phyloP scores from a whole-genome alignment of 2,329 filamentous ascomycete species.

The Chaetomium olivaceum region DNA sequence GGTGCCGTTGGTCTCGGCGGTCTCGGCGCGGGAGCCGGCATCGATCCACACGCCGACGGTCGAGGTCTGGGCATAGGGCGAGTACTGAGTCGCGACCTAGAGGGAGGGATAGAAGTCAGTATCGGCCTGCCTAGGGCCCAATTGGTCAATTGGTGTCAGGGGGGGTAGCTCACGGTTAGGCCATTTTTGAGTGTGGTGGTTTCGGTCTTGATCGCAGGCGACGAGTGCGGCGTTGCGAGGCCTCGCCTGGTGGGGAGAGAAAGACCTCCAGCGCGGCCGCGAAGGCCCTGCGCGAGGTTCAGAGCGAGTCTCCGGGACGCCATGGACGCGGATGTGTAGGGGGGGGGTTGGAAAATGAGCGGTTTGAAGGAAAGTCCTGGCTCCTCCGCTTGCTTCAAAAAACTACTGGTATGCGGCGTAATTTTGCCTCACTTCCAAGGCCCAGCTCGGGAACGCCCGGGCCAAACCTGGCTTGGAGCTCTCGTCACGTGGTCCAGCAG shows the following conservation, averaged over 20 bases:
- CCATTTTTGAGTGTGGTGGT: slow-evolving; percentile 96
- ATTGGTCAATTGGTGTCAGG: slow-evolving; percentile 40
- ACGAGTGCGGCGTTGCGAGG: slow-evolving; percentile 79
- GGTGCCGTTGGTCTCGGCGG: slow-evolving; percentile 96
- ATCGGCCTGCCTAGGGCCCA: slow-evolving; percentile 32
- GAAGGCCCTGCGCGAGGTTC: slow-evolving; percentile 87
- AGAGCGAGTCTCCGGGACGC: slow-evolving; percentile 96
- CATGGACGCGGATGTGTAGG: slow-evolving; percentile 65
- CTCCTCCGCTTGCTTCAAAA: slow-evolving; percentile 31
- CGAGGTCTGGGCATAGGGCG: slow-evolving; percentile 95
- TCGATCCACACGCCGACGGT: slow-evolving; percentile 99
- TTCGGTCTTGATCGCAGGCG: slow-evolving; percentile 74
- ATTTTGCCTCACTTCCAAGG: slow-evolving; percentile 36
- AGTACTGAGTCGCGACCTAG: slow-evolving; percentile 96
- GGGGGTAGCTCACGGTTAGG: slow-evolving; percentile 71
- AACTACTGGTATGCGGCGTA: slow-evolving; percentile 26
- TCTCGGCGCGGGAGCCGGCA: slow-evolving; percentile 96
- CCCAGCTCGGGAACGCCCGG: slow-evolving; percentile 33
- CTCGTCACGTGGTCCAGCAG: slow-evolving; percentile 23
- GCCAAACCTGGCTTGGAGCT: slow-evolving; percentile 22
- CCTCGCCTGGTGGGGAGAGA: slow-evolving; percentile 78
- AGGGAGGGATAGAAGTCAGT: slow-evolving; percentile 35
- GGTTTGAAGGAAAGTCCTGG: slow-evolving; percentile 49
- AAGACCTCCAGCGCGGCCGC: slow-evolving; percentile 82
- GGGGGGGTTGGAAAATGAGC: slow-evolving; percentile 51